These are phyloP conservation scores for Cucumis cinereus DNA, from an alignment of 306 rosid genomes.

Conservation along the genomic window DNA sequence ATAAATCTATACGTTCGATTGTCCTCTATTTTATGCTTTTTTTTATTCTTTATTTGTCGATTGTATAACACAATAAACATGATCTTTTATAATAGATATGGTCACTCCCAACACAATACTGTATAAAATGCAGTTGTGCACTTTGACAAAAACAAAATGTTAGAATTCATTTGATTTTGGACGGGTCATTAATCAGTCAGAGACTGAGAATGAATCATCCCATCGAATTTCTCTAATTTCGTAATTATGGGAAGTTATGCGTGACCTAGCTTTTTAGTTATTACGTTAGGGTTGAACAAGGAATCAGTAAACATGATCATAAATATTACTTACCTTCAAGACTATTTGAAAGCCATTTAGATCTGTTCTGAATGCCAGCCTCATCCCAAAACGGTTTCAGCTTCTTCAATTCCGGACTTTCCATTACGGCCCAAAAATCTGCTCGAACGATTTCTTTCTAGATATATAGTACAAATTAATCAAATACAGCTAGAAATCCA, in stretches of 20 bases:
- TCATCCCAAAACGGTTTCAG: neutral
- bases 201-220: no score
- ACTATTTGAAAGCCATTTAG: slow-evolving; percentile 5
- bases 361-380: slow-evolving; percentile 2
- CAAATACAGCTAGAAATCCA: neutral
- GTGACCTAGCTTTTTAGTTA: neutral
- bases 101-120: no score
- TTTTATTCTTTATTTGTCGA: no score
- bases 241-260: neutral
- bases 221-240: no score
- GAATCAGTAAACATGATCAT: neutral
- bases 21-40: no score
- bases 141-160: no score
- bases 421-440: neutral
- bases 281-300: neutral
- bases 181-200: no score
- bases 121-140: no score
- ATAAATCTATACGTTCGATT: no score
- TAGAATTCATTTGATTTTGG: no score
- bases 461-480: neutral
- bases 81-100: no score
- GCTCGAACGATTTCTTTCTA: neutral
- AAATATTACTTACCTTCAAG: neutral
- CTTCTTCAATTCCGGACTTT: neutral
- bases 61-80: no score